Base-by-base conservation (phyloP, 2,329 filamentous ascomycete genomes). In the Cladosporium sp. region DNA sequence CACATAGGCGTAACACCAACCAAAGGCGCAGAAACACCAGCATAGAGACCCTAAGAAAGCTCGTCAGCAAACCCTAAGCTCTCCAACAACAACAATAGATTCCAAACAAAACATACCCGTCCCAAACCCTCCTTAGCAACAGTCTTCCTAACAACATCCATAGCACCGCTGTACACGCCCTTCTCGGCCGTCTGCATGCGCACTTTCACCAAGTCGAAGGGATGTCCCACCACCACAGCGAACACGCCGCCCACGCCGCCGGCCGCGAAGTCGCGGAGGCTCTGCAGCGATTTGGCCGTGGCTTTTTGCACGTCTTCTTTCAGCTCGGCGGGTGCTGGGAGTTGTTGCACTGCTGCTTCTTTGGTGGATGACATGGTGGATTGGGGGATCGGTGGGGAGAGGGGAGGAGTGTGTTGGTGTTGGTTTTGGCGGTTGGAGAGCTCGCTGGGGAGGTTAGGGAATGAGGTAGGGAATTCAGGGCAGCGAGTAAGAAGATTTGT, bases 1-100 rank as follows among this genome's bases (percentile, higher is more conserved):
- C 91, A 98, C 93, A 98, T 98, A 49, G 93, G 93, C 54, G 93
- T 98, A 13, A 98, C 93, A 48, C 93, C 93, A 8, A 96, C 87
- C 55, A 98, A 74, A 38, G 93, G 93, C 62, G 93, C 93, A 60
- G 87, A 93, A 39, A 98, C 92, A 69, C 93, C 93, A n/a, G 93
- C 93, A 70, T 98, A 98, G 55, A 98, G 70, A 7, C 93, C 93
- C 69, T 87, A 73, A 1, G 32, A 11, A 9, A 48, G 18, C 18
- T 12, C 13, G n/a, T 40, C 43, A 27, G 41, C 38, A 13, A 30
- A 32, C 30, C 32, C 15, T 18, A 8, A 18, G 13, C 53, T n/a
- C n/a, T n/a, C n/a, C n/a, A n/a, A n/a, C n/a, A n/a, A n/a, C n/a
- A n/a, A n/a, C n/a, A n/a, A n/a, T n/a, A n/a, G n/a, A n/a, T n/a